Conservation (phyloP, 169 alveolate species). For the Plasmodium adleri region DNA sequence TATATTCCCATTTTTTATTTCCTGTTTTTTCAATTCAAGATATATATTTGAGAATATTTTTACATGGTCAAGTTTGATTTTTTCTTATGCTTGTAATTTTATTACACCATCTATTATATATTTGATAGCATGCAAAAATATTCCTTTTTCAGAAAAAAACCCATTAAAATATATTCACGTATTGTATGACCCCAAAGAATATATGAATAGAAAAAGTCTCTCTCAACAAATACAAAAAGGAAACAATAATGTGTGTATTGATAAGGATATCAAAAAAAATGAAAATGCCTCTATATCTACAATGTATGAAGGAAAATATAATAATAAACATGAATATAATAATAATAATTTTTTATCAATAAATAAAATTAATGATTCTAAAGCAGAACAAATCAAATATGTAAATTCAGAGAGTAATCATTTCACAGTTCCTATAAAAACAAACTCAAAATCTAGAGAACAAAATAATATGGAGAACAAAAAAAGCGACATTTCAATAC, state of each 20-base stretch:
- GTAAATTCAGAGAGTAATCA: too few species aligned
- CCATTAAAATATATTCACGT: constrained; percentile 62
- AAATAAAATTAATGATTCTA: too few species aligned
- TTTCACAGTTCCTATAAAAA: too few species aligned
- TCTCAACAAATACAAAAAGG: background rate
- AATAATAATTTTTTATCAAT: too few species aligned
- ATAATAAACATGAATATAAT: too few species aligned
- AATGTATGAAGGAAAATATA: too few species aligned
- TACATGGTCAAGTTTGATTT: constrained; percentile 75
- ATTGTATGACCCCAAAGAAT: constrained; percentile 65
- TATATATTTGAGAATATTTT: constrained; percentile 59
- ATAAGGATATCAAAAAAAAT: background rate
- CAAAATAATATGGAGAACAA: background rate
- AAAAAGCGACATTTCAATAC: constrained; percentile 6
- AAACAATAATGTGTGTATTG: background rate
- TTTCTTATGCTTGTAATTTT: constrained; percentile 76
- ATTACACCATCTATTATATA: constrained; percentile 76
- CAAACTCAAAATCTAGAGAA: background rate
- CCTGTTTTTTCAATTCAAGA: constrained; percentile 78
- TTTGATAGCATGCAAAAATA: constrained; percentile 75
- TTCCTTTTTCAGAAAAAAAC: constrained; percentile 70
- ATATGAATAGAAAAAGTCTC: constrained; percentile 14
- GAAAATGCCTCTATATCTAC: too few species aligned
- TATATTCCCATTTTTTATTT: constrained; percentile 81
- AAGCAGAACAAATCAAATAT: too few species aligned